Conservation (phyloP, 805 yeast genomes). For the Candida wancherniae region DNA sequence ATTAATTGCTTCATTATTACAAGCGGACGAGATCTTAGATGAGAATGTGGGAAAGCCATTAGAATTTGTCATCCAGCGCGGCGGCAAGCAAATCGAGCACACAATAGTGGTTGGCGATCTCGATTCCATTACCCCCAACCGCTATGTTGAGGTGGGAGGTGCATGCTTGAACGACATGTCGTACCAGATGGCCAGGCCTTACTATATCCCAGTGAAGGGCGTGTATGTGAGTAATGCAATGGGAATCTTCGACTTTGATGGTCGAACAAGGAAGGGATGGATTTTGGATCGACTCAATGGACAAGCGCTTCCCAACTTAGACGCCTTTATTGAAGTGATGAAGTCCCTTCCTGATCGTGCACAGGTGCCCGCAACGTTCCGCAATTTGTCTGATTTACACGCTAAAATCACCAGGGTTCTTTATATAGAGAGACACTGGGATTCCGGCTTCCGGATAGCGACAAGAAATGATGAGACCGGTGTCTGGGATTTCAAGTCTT, state of each 20-base stretch:
- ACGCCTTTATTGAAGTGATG: slow-evolving; percentile 75
- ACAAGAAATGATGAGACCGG: slow-evolving; percentile 53
- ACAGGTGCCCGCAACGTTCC: slow-evolving; percentile 63
- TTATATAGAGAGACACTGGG: slow-evolving; percentile 83
- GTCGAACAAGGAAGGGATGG: slow-evolving; percentile 70
- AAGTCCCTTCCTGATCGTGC: slow-evolving; percentile 69
- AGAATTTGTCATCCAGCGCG: slow-evolving; percentile 45
- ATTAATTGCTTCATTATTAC: slow-evolving; percentile 63
- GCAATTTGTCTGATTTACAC: slow-evolving; percentile 78
- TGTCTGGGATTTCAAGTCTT: slow-evolving; percentile 48
- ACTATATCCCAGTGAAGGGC: slow-evolving; percentile 79
- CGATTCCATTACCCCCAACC: slow-evolving; percentile 76
- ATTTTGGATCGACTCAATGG: slow-evolving; percentile 74
- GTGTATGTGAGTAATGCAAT: slow-evolving; percentile 75
- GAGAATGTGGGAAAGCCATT: slow-evolving; percentile 56
- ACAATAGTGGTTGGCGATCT: slow-evolving; percentile 63
- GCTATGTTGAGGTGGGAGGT: slow-evolving; percentile 79
- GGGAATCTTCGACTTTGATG: slow-evolving; percentile 64
- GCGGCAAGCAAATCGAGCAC: slow-evolving; percentile 55
- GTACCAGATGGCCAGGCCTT: slow-evolving; percentile 83
- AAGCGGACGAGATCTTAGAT: slow-evolving; percentile 81
- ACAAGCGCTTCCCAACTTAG: slow-evolving; percentile 65
- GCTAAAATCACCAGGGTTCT: slow-evolving; percentile 63
- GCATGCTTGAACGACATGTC: slow-evolving; percentile 82
- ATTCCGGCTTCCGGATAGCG: slow-evolving; percentile 63